A percentile compares a stretch with the other conserved stretches of the same genome.
These are phyloP conservation scores for Bruguiera gymnorhiza DNA, from an alignment of 345 rosid genomes.

Conservation along the genomic window DNA sequence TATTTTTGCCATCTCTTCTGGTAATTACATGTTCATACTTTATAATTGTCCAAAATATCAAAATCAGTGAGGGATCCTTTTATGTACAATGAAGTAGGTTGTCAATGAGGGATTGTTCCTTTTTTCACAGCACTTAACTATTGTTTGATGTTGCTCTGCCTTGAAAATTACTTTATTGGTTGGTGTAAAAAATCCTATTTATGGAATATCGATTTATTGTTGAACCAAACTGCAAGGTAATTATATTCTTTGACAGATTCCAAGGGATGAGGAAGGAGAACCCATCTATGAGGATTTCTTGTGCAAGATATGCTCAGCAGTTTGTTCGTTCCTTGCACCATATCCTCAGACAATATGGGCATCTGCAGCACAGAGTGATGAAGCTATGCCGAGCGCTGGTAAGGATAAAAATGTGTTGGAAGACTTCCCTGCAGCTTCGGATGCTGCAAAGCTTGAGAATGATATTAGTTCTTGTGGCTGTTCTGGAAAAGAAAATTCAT, in stretches of 20 bases:
- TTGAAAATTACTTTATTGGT: neutral
- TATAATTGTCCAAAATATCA: too few species aligned
- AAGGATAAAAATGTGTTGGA: constrained; percentile 53
- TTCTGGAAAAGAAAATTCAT: constrained; percentile 14
- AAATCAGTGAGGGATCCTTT: neutral
- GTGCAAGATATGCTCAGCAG: constrained; percentile 66
- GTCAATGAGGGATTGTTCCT: neutral
- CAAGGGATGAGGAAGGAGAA: constrained; percentile 84
- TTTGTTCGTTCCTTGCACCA: constrained; percentile 60
- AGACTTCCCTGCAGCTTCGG: constrained; percentile 34
- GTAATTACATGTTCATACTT: neutral
- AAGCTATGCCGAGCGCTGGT: constrained; percentile 24
- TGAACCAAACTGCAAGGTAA: neutral
- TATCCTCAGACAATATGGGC: constrained; percentile 69
- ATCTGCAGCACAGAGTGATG: constrained; percentile 26
- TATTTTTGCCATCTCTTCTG: neutral
- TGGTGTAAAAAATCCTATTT: neutral
- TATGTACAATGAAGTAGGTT: neutral
- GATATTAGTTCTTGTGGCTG: constrained; percentile 19
- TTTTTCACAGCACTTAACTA: neutral
- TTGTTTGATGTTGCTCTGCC: neutral
- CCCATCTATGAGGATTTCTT: constrained; percentile 84
- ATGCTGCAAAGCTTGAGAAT: constrained; percentile 39
- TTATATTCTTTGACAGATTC: constrained; percentile 45
- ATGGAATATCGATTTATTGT: neutral